A percentile compares a stretch with the other conserved stretches of the same genome.
phyloP scores from a whole-genome alignment of 2,329 filamentous ascomycete genomes.

The Cordyceps cicadae region DNA sequence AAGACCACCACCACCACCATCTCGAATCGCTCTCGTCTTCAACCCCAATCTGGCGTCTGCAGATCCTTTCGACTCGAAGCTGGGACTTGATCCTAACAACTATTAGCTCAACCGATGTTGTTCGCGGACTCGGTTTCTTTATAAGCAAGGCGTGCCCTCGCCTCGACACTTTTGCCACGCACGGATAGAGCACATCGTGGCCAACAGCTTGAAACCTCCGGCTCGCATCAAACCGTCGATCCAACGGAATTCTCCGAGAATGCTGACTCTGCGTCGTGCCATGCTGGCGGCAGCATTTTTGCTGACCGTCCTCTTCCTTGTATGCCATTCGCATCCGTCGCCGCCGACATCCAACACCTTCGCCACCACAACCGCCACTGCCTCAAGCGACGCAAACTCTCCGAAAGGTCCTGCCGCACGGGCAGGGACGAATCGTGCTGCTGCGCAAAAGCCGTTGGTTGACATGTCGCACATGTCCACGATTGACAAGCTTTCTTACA shows the following conservation, averaged over 20 bases:
- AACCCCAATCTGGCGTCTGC: background rate
- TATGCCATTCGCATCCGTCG: slow-evolving; percentile 48
- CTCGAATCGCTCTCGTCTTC: background rate
- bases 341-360: background rate
- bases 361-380: slow-evolving; percentile 14
- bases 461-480: slow-evolving; percentile 66
- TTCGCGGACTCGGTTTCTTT: slow-evolving; percentile 1
- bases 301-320: slow-evolving; percentile 59
- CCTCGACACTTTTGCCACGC: background rate
- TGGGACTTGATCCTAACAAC: background rate
- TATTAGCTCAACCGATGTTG: background rate
- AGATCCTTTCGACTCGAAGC: background rate
- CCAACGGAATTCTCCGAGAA: slow-evolving; percentile 44
- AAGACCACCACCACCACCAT: slow-evolving; percentile 7
- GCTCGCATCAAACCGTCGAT: background rate
- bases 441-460: slow-evolving; percentile 54
- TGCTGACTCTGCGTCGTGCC: slow-evolving; percentile 74
- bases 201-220: background rate
- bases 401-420: slow-evolving; percentile 14
- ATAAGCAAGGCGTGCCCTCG: background rate
- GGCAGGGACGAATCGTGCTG: slow-evolving; percentile 24
- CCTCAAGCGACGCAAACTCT: slow-evolving; percentile 16
- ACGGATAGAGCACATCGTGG: background rate
- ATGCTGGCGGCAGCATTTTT: slow-evolving; percentile 62
- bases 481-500: slow-evolving; percentile 76